Evolutionary conservation across 495 filamentous ascomycete genomes (phyloP), one percentile per base, ranked within the genome.

Genomic region (Penicillium turbatum): DNA sequence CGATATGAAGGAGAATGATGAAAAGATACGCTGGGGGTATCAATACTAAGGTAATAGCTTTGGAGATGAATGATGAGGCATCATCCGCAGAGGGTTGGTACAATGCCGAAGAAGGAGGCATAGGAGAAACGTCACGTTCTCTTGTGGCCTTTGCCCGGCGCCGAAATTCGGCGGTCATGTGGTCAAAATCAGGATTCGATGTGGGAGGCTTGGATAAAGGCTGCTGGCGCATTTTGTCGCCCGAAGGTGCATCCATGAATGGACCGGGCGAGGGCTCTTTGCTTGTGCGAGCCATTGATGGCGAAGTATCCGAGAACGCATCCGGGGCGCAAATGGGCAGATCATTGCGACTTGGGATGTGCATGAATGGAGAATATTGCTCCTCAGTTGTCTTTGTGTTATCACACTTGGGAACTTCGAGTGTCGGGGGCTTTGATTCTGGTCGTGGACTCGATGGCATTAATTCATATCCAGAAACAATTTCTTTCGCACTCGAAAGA

Each of bases 1-100:
- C 88, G 27, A 96, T 87, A 45, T 82, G 82, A 7, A 96, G 76
- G 75, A 96, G 88, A 36, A 93, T 69, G 7, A 82, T 76, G 32
- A 95, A 76, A 7, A 96, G 77, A 53, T 88, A 81, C 19, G 84
- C 78, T 0, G 90, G 89, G 7, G 90, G 89, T 0, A 86, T 80
- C 24, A 95, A 70, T 1, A 95, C 73, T 4, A 93, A 75, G 16
- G 87, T 81, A 63, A 82, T 84, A 0, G 89, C 90, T 68, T 87
- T 90, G 26, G 85, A 80, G 15, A 95, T 73, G 21, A 96, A 78
- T 0, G 82, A 80, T 9, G 80, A 73, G 1, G 88, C 83, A 21
- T 91, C 74, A 31, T 82, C 76, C 45, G 80, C 66, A 54, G 54
- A 42, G 13, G 85, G 79, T 27, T 76, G 72, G 59, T 86, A 83